phyloP scores from a whole-genome alignment of 805 yeast species.

The Pichia phayaonensis region DNA sequence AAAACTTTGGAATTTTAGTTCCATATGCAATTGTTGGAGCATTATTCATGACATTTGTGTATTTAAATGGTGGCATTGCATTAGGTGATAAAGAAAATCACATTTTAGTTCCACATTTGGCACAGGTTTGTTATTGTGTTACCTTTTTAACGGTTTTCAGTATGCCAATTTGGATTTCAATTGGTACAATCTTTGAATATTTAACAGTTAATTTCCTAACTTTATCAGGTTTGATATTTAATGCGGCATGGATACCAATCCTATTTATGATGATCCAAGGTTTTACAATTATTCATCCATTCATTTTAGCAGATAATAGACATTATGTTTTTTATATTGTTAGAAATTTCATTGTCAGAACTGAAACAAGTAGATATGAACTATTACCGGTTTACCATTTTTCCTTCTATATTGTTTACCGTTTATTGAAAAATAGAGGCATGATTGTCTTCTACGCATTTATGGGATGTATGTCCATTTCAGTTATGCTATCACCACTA shows the following conservation, averaged over 20 bases:
- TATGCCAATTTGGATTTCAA: constrained; percentile 64
- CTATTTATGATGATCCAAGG: constrained; percentile 44
- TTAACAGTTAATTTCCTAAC: constrained; percentile 24
- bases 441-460: constrained; percentile 39
- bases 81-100: constrained; percentile 92
- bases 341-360: constrained; percentile 51
- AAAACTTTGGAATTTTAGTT: constrained; percentile 24
- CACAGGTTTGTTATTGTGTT: constrained; percentile 75
- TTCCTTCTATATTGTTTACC: constrained; percentile 21
- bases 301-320: constrained; percentile 86
- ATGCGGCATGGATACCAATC: constrained; percentile 17
- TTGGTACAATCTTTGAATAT: constrained; percentile 34
- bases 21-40: constrained; percentile 50
- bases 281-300: constrained; percentile 80
- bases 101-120: constrained; percentile 57
- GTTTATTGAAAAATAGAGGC: constrained; percentile 12
- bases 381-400: constrained; percentile 70
- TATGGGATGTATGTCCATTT: constrained; percentile 43
- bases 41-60: constrained; percentile 49
- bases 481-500: constrained; percentile 82
- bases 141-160: constrained; percentile 59
- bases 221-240: constrained; percentile 14
- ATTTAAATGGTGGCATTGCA: constrained; percentile 74
- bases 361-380: constrained; percentile 38
- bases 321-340: constrained; percentile 87